Conservation (phyloP, 108 stramenopile genomes). For the Halocafeteria seosinensis region DNA sequence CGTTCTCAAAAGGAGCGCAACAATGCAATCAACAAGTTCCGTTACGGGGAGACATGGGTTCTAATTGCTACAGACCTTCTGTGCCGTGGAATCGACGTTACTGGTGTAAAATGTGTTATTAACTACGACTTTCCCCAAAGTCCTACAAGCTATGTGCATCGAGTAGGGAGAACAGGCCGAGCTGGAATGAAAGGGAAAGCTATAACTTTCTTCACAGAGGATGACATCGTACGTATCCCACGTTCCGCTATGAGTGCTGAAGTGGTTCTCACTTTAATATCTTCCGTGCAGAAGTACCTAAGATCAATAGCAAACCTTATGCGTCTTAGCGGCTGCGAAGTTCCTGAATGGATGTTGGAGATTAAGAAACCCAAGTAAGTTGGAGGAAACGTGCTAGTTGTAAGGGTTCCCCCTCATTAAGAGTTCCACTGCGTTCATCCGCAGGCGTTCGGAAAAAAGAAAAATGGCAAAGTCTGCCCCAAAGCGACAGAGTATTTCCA, state of each 20-base stretch:
- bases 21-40: constrained; percentile 64
- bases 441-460: too few species aligned
- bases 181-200: constrained; percentile 76
- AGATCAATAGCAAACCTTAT: constrained; percentile 83
- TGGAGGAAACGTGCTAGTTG: too few species aligned
- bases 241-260: too few species aligned
- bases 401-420: too few species aligned
- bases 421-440: too few species aligned
- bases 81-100: constrained; percentile 88
- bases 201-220: constrained; percentile 83
- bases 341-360: constrained; percentile 72
- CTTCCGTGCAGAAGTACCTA: constrained; percentile 56
- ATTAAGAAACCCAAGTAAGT: neutral
- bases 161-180: constrained; percentile 83
- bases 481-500: too few species aligned
- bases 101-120: constrained; percentile 82
- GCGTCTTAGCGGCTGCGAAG: constrained; percentile 64
- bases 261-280: too few species aligned
- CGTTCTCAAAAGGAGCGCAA: constrained; percentile 64
- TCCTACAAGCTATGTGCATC: constrained; percentile 75
- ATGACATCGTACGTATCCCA: constrained; percentile 49
- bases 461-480: too few species aligned
- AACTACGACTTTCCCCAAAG: constrained; percentile 85
- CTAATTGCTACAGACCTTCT: constrained; percentile 93
- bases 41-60: constrained; percentile 85